Percentiles rank a stretch among this genome's conserved stretches.
These are phyloP conservation scores for Agaricus blazei DNA, from an alignment of 768 basidiomycete genomes.

Conservation along the genomic window DNA sequence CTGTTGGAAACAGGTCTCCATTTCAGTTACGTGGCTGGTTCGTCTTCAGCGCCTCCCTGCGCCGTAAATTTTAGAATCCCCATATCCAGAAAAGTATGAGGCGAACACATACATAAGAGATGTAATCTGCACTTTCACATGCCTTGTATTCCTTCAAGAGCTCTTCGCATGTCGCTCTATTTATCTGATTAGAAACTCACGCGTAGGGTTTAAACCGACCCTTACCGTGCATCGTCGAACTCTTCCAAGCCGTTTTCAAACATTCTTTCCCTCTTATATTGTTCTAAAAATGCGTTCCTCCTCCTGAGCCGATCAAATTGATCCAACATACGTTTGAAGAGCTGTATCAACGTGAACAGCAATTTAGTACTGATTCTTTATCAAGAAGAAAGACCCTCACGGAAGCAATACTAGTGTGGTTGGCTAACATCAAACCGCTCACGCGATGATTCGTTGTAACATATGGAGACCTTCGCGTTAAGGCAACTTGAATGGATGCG, in stretches of 20 bases:
- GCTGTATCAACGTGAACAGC: slow-evolving; percentile 32
- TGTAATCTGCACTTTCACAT: slow-evolving; percentile 93
- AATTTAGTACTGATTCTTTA: slow-evolving; percentile 1
- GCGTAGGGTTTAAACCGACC: slow-evolving; percentile 11
- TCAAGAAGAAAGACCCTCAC: slow-evolving; percentile 40
- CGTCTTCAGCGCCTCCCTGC: slow-evolving; percentile 13
- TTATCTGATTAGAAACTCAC: background rate
- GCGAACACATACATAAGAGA: slow-evolving; percentile 64
- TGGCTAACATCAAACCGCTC: slow-evolving; percentile 97
- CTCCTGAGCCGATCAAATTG: slow-evolving; percentile 87
- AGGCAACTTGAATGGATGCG: slow-evolving; percentile 94
- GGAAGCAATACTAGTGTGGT: slow-evolving; percentile 97
- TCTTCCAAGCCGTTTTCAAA: slow-evolving; percentile 92
- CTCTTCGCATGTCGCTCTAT: slow-evolving; percentile 80
- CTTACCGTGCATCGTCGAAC: slow-evolving; percentile 95
- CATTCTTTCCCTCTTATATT: slow-evolving; percentile 96
- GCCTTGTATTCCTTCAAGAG: slow-evolving; percentile 93
- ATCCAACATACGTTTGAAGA: slow-evolving; percentile 94
- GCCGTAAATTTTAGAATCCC: background rate
- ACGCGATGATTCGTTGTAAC: slow-evolving; percentile 87
- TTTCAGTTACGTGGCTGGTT: slow-evolving; percentile 3
- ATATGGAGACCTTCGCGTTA: slow-evolving; percentile 89
- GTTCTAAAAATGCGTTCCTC: slow-evolving; percentile 92
- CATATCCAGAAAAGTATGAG: background rate
- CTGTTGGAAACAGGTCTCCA: background rate